Conservation (phyloP, 2,329 filamentous ascomycete genomes). For the Beauveria varroae region DNA sequence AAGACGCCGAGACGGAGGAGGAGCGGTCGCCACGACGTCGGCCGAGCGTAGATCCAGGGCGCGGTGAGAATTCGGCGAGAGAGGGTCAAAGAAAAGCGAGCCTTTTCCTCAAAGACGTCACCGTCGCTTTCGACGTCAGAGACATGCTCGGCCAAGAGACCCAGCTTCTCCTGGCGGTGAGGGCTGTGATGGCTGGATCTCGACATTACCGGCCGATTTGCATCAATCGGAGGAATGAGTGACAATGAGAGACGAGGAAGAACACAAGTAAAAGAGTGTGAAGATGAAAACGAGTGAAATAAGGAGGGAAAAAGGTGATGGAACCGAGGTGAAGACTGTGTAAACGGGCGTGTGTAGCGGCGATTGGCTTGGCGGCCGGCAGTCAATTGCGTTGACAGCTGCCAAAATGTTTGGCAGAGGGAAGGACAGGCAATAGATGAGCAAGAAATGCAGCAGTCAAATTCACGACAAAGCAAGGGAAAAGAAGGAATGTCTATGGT, state of each 20-base stretch:
- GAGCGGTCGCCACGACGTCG: slow-evolving; percentile 30
- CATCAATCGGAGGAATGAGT: not conserved
- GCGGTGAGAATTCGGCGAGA: slow-evolving; percentile 18
- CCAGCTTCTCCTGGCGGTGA: slow-evolving; percentile 35
- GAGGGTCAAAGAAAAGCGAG: slow-evolving; percentile 19
- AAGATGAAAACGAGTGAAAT: slow-evolving; percentile 12
- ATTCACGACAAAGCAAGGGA: not conserved
- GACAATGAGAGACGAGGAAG: not conserved
- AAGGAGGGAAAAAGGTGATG: slow-evolving; percentile 5
- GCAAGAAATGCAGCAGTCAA: not conserved
- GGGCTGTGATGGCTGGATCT: not conserved
- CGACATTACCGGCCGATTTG: slow-evolving; percentile 1
- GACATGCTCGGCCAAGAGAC: slow-evolving; percentile 35
- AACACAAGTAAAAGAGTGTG: not conserved
- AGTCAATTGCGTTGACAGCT: not conserved
- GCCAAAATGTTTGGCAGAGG: not conserved
- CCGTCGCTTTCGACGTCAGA: slow-evolving; percentile 38
- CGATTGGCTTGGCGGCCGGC: not conserved
- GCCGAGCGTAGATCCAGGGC: slow-evolving; percentile 21
- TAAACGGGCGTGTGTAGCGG: slow-evolving; percentile 4
- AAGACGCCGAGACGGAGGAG: slow-evolving; percentile 34
- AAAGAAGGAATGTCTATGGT: not conserved
- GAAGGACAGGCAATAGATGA: not conserved
- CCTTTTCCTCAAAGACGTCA: slow-evolving; percentile 31
- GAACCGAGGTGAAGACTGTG: not conserved